Conservation (phyloP, 1,139 yeast genomes). For the Hansenula anomala region DNA sequence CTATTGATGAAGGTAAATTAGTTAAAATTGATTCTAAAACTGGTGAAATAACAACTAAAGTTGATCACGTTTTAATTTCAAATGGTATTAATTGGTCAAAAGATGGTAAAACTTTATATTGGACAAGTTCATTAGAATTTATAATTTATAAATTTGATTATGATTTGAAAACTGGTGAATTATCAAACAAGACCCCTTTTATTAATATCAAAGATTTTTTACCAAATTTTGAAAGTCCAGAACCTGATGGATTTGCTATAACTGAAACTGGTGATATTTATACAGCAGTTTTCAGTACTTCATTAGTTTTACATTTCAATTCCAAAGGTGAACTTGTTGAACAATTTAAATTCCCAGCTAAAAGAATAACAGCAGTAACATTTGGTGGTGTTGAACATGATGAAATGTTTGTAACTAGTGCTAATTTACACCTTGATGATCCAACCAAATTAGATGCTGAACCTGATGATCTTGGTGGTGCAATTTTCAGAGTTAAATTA, state of each 20-base stretch:
- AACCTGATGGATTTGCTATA: conserved; percentile 80
- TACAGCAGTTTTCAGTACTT: conserved; percentile 64
- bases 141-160: conserved; percentile 61
- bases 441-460: conserved; percentile 29
- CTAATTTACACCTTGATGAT: conserved; percentile 42
- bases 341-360: conserved; percentile 49
- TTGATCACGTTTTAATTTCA: conserved; percentile 44
- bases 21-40: conserved; percentile 25
- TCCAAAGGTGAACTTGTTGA: conserved; percentile 47
- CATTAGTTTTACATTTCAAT: conserved; percentile 49
- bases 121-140: conserved; percentile 66
- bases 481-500: conserved; percentile 36
- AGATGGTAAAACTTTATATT: conserved; percentile 48
- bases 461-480: conserved; percentile 57
- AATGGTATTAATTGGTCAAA: conserved; percentile 77
- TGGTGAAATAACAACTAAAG: conserved; percentile 23
- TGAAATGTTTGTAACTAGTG: conserved; percentile 67
- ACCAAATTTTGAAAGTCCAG: conserved; percentile 36
- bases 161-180: conserved; percentile 39
- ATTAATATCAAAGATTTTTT: conserved; percentile 36
- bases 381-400: conserved; percentile 60
- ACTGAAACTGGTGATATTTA: conserved; percentile 60
- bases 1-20: conserved; percentile 30
- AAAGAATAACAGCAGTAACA: conserved; percentile 62
- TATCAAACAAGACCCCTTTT: conserved; percentile 40